Evolutionary conservation across 1,139 yeast genomes (phyloP).

Genomic region (Blastobotrys buckinghamii): DNA sequence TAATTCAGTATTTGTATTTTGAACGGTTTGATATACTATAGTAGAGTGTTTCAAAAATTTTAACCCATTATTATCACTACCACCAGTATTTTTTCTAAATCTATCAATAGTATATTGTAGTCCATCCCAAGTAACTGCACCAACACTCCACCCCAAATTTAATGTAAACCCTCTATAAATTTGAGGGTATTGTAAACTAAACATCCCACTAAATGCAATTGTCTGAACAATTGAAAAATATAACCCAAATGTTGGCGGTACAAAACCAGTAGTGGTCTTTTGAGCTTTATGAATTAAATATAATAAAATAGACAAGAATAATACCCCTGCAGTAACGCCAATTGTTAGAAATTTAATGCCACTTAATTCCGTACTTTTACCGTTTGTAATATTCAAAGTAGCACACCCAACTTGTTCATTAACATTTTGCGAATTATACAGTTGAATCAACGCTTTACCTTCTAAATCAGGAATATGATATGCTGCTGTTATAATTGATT

Average conservation of each 20-base stretch:
- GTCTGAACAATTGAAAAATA: conserved; percentile 27
- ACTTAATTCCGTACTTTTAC: neutral
- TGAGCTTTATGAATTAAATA: neutral
- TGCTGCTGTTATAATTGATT: neutral
- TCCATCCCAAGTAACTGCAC: conserved; percentile 30
- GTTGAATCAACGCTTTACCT: neutral
- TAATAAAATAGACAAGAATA: neutral
- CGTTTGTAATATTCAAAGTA: neutral
- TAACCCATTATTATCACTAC: conserved; percentile 20
- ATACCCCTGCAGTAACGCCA: conserved; percentile 1
- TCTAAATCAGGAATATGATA: conserved; percentile 1
- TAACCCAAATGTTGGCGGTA: conserved; percentile 11
- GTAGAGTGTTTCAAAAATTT: neutral
- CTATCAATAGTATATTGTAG: conserved; percentile 30
- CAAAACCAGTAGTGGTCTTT: neutral
- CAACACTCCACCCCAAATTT: conserved; percentile 33
- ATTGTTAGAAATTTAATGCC: conserved; percentile 2
- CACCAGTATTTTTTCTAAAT: conserved; percentile 30
- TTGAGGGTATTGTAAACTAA: conserved; percentile 30
- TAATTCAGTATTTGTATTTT: neutral
- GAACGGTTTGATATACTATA: neutral
- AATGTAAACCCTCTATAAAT: conserved; percentile 30
- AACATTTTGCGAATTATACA: neutral
- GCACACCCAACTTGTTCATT: neutral
- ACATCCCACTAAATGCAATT: conserved; percentile 32